These are phyloP conservation scores for Blastomyces percursus DNA, from an alignment of 2,329 filamentous ascomycete species.

Conservation along the genomic window DNA sequence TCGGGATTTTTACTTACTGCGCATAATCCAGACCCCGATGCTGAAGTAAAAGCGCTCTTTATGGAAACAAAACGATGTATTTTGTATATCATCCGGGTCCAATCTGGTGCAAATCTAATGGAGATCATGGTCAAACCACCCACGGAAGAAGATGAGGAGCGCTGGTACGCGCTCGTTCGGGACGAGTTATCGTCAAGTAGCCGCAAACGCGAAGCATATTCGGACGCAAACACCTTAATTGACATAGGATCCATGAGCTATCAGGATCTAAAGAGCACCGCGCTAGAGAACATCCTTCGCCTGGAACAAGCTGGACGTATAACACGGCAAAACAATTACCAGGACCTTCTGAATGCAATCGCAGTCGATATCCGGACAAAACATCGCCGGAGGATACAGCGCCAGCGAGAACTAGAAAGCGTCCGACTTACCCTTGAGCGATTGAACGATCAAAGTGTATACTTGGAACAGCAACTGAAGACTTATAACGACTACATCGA, in stretches of 20 bases:
- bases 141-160: constrained; percentile 71
- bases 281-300: constrained; percentile 83
- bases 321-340: constrained; percentile 77
- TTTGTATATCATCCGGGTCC: constrained; percentile 93
- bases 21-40: constrained; percentile 60
- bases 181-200: constrained; percentile 66
- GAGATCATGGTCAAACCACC: constrained; percentile 92
- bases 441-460: constrained; percentile 58
- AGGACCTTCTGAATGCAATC: constrained; percentile 96
- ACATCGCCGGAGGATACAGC: constrained; percentile 81
- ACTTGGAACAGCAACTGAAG: constrained; percentile 89
- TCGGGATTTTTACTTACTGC: background rate
- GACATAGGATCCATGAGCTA: constrained; percentile 87
- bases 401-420: constrained; percentile 74
- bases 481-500: constrained; percentile 99
- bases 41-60: constrained; percentile 81
- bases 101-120: constrained; percentile 82
- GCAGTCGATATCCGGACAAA: constrained; percentile 95
- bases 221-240: constrained; percentile 69
- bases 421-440: constrained; percentile 38
- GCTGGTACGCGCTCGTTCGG: constrained; percentile 69
- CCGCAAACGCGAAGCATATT: constrained; percentile 71
- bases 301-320: constrained; percentile 82
- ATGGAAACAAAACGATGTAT: constrained; percentile 98
- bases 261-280: constrained; percentile 81